phyloP scores from a whole-genome alignment of 139 green algal species.

The Chlamydomonas sp. region DNA sequence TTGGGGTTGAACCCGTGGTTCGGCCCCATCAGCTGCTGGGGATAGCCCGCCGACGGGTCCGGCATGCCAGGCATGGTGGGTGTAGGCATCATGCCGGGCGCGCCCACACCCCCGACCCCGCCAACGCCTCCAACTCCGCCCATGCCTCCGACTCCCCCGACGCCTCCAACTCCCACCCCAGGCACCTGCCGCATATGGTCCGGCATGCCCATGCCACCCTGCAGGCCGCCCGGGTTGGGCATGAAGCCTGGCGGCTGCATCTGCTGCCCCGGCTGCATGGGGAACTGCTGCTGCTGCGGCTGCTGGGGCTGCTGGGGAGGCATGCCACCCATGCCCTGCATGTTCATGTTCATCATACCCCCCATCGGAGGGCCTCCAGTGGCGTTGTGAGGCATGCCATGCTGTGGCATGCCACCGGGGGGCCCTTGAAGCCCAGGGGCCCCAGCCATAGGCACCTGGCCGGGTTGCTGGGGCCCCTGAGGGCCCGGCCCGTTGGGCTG shows the following conservation, averaged over 20 bases:
- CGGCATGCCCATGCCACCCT: slow-evolving; percentile 38
- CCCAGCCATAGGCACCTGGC: background rate
- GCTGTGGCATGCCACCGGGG: slow-evolving; percentile 21
- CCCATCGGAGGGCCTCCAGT: background rate
- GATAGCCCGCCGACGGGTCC: slow-evolving; percentile 6
- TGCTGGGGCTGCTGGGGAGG: too few relatives aligned
- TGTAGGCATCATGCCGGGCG: slow-evolving; percentile 2
- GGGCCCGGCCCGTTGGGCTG: slow-evolving; percentile 2
- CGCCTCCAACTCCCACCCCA: too few relatives aligned
- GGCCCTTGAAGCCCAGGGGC: background rate
- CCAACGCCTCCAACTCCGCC: too few relatives aligned
- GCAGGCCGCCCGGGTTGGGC: slow-evolving; percentile 40
- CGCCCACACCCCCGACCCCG: background rate
- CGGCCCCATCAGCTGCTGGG: slow-evolving; percentile 4
- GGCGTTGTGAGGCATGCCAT: slow-evolving; percentile 17
- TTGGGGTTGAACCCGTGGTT: slow-evolving; percentile 27
- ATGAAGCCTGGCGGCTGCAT: slow-evolving; percentile 60
- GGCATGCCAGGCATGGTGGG: slow-evolving; percentile 13
- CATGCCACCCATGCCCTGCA: slow-evolving; percentile 1
- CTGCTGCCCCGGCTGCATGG: background rate
- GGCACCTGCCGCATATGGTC: slow-evolving; percentile 18
- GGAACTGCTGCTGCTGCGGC: slow-evolving; percentile 11
- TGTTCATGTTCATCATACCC: slow-evolving; percentile 15
- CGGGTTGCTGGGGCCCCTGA: background rate
- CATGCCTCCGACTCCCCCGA: too few relatives aligned